phyloP scores from a whole-genome alignment of 805 yeast genomes.

The Sugiyamaella valdiviana region DNA sequence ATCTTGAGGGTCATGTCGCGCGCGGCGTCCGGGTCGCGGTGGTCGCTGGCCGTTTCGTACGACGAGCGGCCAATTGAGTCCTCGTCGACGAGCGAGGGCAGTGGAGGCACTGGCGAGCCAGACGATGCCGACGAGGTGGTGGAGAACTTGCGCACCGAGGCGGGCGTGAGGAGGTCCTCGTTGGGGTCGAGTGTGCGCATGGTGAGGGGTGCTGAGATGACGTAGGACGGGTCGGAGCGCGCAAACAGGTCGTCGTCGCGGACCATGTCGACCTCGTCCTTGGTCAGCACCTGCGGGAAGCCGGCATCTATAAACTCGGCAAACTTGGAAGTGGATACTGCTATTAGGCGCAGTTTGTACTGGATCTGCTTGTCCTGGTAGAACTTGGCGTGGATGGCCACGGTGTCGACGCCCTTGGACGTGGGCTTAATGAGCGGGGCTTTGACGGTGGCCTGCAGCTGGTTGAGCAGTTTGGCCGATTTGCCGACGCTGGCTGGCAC shows the following conservation, averaged over 20 bases:
- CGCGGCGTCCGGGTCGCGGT: background rate
- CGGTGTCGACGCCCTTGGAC: background rate
- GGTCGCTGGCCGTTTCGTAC: background rate
- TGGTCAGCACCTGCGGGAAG: constrained; percentile 17
- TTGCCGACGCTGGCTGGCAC: background rate
- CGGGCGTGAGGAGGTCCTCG: background rate
- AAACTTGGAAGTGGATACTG: constrained; percentile 14
- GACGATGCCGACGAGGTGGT: background rate
- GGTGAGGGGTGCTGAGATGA: constrained; percentile 2
- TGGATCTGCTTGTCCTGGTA: constrained; percentile 17
- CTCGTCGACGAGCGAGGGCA: background rate
- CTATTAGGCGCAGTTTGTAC: constrained; percentile 16
- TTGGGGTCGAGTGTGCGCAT: background rate
- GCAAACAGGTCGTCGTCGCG: background rate
- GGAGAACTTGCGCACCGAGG: background rate
- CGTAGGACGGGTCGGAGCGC: background rate
- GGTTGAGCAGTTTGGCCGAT: background rate
- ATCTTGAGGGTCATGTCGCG: constrained; percentile 25
- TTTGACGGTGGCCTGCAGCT: constrained; percentile 1
- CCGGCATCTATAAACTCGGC: constrained; percentile 26
- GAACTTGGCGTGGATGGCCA: constrained; percentile 18
- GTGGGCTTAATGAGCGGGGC: background rate
- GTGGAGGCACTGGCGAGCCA: background rate
- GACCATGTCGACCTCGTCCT: background rate
- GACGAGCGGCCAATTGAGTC: background rate